Evolutionary conservation across 768 basidiomycete genomes (phyloP), one percentile per base, ranked within the genome.

Genomic region (Naganishia vishniacii): DNA sequence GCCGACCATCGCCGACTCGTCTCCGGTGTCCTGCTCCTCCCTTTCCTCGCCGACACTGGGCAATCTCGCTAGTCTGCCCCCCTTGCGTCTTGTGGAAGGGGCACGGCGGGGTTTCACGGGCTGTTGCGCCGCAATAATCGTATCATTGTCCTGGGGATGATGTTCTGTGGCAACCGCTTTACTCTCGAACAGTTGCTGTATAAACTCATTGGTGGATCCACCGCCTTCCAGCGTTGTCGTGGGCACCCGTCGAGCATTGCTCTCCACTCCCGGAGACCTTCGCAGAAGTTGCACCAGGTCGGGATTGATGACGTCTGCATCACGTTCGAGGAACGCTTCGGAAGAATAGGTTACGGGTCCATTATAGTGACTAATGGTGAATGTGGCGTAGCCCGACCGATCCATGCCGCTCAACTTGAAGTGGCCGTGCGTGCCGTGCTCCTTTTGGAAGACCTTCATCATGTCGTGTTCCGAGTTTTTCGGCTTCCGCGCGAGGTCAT

Each of bases 381-480:
- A 99, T 0, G 89, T 86, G 0, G 88, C 86, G 74, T 81, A 86
- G 4, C 92, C 90, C 0, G 85, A 84, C 9, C 90, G 83, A 70
- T 90, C 88, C 26, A 84, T 79, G 0, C 81, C 79, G 12, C 89
- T 88, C 0, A 87, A 77, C 77, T 93, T 93, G 85, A 97, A 97
- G 0, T 87, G 87, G 0, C 88, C 83, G 72, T 98, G 93, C 70
- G 90, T 94, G 6, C 86, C 89, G 90, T 92, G 97, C 0, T 94
- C 84, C 77, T 97, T 98, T 48, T 83, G 81, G 73, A 97, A 91
- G 0, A 93, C 90, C 70, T 95, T 91, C 9, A 93, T 84, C 91
- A 98, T 95, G 0, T 88, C 89, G 60, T 87, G 83, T 71, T 94
- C 91, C 2, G 87, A 93, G 84, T 93, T 92, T 79, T 91, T 93